Base-by-base conservation (phyloP, 306 rosid species). In the Quercus wislizeni region DNA sequence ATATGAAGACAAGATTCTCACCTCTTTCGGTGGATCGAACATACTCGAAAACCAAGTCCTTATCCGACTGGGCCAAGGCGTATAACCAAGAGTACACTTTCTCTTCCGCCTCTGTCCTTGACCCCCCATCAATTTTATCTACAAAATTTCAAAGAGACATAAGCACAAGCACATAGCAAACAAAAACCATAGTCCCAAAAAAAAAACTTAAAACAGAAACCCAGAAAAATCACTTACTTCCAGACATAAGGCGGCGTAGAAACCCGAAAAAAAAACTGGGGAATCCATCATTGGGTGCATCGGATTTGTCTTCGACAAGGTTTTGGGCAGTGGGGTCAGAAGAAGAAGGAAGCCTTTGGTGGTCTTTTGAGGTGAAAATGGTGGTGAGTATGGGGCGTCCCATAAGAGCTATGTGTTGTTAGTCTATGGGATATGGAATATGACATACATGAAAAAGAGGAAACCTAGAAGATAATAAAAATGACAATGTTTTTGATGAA, bases 21-120 rank as follows among this genome's bases (percentile, higher is more conserved):
- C 97, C 97, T 83, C 96, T 88, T 83, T 93, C 97, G 0, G 97
- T 93, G 83, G 97, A 93, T 35, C 73, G 86, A 84, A 93, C 97
- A 59, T 93, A 93, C 81, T 93, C 97, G 43, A 81, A 93, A 79
- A 70, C 94, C 88, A 93, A 19, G 70, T 91, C 55, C 80, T 83
- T 91, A 1, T 91, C 82, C 19, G 97, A 84, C 35, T 74, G 91
- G 10, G 97, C 94, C 91, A 93, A 81, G 25, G 94, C 68, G 69
- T 93, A 91, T 71, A 93, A 55, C 97, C 97, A 93, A 68, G 92
- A 85, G 74, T 78, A 87, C 1, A 93, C 90, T 78, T 80, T 91
- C 79, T 93, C 92, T 83, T 93, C 97, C 79, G 85, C 96, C 83
- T 91, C 88, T 0, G 87, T 88, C 86, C 83, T 73, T 11, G 89